These are phyloP conservation scores for Blastocystis sp. DNA, from an alignment of 352 stramenopile species.

Conservation along the genomic window DNA sequence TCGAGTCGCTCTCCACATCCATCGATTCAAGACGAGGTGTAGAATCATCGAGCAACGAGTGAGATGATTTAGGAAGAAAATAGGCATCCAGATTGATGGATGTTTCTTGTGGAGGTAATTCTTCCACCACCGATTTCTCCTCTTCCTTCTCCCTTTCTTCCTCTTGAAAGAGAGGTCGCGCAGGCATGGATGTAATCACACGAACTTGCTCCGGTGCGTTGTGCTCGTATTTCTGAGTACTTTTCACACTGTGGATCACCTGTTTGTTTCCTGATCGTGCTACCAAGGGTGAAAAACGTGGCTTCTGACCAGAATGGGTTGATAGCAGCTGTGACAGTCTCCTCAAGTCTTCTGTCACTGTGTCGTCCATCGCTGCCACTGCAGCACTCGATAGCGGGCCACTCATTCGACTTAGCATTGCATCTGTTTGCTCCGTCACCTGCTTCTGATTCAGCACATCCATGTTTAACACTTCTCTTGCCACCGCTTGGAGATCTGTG, in stretches of 20 bases:
- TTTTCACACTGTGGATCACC: constrained; percentile 35
- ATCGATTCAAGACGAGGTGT: background rate
- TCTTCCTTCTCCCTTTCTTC: background rate
- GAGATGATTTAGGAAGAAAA: background rate
- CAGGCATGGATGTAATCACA: background rate
- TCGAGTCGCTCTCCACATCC: background rate
- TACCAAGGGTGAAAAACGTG: constrained; percentile 22
- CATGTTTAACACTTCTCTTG: background rate
- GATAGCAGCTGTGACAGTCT: constrained; percentile 3
- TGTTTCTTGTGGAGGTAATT: background rate
- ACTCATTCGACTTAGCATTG: background rate
- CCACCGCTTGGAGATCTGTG: background rate
- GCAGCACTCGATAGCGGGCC: too few species aligned
- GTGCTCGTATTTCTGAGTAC: constrained; percentile 14
- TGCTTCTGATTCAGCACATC: background rate
- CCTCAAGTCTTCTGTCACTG: background rate
- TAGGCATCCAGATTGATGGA: constrained; percentile 1
- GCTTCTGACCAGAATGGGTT: background rate
- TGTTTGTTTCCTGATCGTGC: background rate
- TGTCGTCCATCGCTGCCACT: background rate
- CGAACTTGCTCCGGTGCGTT: background rate
- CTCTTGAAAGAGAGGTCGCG: background rate
- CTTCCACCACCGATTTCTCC: background rate
- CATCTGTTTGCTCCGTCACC: background rate
- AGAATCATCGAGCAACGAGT: background rate